A percentile compares a stretch with the other conserved stretches of the same genome.
Conservation (phyloP, 148 eudicot genomes). For the Fagopyrum tataricum region DNA sequence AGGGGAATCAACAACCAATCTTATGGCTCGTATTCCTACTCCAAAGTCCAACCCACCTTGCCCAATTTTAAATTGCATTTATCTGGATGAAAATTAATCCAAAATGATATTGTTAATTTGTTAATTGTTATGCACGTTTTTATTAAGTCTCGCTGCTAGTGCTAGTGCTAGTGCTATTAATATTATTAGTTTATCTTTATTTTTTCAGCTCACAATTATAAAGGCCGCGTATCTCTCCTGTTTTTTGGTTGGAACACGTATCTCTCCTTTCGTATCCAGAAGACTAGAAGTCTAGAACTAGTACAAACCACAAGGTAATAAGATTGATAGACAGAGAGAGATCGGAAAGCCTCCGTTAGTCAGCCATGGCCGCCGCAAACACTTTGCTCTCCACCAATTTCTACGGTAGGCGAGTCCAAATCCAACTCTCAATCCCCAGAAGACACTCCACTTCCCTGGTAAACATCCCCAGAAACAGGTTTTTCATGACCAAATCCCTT, state of each 20-base stretch:
- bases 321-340: not conserved
- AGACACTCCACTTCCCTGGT: slow-evolving; percentile 18
- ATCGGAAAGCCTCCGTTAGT: slow-evolving; percentile 14
- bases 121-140: not conserved
- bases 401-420: slow-evolving; percentile 31
- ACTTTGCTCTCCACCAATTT: slow-evolving; percentile 51
- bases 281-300: too few relatives aligned
- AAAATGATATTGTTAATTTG: too few relatives aligned
- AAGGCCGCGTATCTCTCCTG: too few relatives aligned
- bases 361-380: slow-evolving; percentile 25
- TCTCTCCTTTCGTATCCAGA: not conserved
- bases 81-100: not conserved
- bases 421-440: slow-evolving; percentile 45
- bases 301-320: not conserved
- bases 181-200: too few relatives aligned
- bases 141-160: not conserved
- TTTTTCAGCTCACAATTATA: too few relatives aligned
- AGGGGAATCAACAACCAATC: not conserved
- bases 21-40: not conserved
- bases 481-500: slow-evolving; percentile 37
- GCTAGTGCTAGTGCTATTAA: too few relatives aligned
- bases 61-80: not conserved
- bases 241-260: too few relatives aligned
- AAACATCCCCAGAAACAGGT: slow-evolving; percentile 21
- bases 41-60: not conserved